Base-by-base conservation (phyloP, 495 filamentous ascomycete species). In the Trichodelitschia bisporula region DNA sequence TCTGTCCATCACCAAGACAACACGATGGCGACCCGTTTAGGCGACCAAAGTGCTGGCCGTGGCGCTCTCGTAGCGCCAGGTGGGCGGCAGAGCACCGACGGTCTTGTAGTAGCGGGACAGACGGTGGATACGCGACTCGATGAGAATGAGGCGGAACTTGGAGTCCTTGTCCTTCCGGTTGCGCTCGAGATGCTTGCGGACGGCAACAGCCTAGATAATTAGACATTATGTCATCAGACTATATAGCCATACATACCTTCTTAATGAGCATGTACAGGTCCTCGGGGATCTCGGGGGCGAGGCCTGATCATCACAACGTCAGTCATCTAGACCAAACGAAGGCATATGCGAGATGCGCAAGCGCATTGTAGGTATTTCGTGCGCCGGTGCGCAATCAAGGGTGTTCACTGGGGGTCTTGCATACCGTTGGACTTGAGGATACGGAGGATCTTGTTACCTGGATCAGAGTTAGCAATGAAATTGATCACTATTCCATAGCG, bases 121-220 rank as follows among this genome's bases (percentile, higher is more conserved):
- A 62, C 83, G 80, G 70, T 93, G 89, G 62, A 99, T 95, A 55
- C 89, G 79, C 50, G 86, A 95, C 72, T 99, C 86, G 62, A 99
- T 83, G 38, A 99, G 75, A 76, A 99, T 95, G 35, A 99, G 73
- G 50, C 84, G 82, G 77, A 97, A 93, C 67, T 97, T 97, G 67
- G 69, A 72, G 66, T 95, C 86, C 62, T 79, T 89, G 72, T 95
- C 86, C 69, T 99, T 99, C 57, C 86, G 82, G 70, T 99, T 99
- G 59, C 79, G 75, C 68, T 95, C 83, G 43, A 99, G 78, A 62
- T 95, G 89, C 78, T 99, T 99, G 61, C 89, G 86, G 62, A 99
- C 86, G 50, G 84, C 73, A 50, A 93, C 84, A 46, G 84, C 84
- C 79, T 82, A 29, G 19, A 28, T 36, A 33, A 45, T 37, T 13